A percentile compares a stretch with the other conserved stretches of the same genome.
Conservation (phyloP, 768 basidiomycete species). For the Trichaptum fuscoviolaceum region DNA sequence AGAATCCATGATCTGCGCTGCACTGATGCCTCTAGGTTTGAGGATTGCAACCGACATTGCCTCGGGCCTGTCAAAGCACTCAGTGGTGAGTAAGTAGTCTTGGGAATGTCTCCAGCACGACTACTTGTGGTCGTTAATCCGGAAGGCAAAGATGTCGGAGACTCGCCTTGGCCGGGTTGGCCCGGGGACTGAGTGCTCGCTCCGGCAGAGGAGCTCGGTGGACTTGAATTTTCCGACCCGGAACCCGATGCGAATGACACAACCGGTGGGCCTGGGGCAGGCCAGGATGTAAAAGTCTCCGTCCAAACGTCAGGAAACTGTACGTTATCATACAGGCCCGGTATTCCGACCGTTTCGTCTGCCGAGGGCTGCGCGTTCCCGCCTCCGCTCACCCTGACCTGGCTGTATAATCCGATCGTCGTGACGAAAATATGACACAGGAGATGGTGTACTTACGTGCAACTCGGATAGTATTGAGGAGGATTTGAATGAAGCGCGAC, state of each 20-base stretch:
- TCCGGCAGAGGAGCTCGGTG: neutral
- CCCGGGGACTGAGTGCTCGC: neutral
- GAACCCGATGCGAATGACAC: slow-evolving; percentile 11
- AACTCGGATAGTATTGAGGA: slow-evolving; percentile 45
- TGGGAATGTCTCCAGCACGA: neutral
- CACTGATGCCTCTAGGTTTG: neutral
- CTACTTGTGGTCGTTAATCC: neutral
- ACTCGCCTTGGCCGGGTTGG: neutral
- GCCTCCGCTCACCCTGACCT: slow-evolving; percentile 22
- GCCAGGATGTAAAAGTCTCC: slow-evolving; percentile 17
- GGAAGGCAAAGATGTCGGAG: neutral
- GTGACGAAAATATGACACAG: neutral
- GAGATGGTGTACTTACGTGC: slow-evolving; percentile 33
- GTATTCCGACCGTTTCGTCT: slow-evolving; percentile 18
- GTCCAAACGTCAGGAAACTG: slow-evolving; percentile 25
- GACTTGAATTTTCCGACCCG: neutral
- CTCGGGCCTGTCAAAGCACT: neutral
- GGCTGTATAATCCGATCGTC: slow-evolving; percentile 21
- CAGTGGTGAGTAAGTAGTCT: neutral
- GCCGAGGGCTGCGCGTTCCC: slow-evolving; percentile 20
- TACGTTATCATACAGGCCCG: slow-evolving; percentile 21
- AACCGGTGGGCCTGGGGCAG: slow-evolving; percentile 20
- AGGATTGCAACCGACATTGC: neutral
- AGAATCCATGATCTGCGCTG: neutral
- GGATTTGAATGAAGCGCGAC: slow-evolving; percentile 39